A percentile compares a stretch with the other conserved stretches of the same genome.
Conservation (phyloP, 192 early-diverging fungal genomes). For the Coemansia guatemalensis region DNA sequence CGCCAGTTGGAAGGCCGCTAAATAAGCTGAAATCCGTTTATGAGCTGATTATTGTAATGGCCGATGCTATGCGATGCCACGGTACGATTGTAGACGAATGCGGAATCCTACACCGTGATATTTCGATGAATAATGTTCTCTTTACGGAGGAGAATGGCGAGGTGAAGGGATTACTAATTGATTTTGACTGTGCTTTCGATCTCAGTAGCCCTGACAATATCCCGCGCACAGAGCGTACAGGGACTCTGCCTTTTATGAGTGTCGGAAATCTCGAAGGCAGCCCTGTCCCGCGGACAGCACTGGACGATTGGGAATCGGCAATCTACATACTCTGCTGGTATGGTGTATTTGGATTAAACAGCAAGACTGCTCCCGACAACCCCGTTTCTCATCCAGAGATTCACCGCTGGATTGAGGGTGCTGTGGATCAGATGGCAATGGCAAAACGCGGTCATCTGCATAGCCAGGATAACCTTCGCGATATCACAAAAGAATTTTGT, state of each 20-base stretch:
- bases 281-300: neutral
- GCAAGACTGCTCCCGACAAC: too few species aligned
- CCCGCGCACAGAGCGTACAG: neutral
- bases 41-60: constrained; percentile 19
- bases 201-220: neutral
- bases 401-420: too few species aligned
- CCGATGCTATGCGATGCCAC: constrained; percentile 17
- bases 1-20: neutral
- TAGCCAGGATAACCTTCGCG: too few species aligned
- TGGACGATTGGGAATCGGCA: neutral
- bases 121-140: constrained; percentile 26
- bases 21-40: neutral
- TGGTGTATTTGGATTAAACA: too few species aligned
- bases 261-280: neutral
- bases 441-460: too few species aligned
- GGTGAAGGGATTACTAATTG: constrained; percentile 15
- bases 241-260: constrained; percentile 28
- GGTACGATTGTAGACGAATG: constrained; percentile 1
- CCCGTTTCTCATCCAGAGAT: too few species aligned
- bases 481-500: too few species aligned
- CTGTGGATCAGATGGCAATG: too few species aligned
- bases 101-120: constrained; percentile 21
- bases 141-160: neutral
- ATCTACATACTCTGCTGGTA: neutral
- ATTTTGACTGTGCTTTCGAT: constrained; percentile 17